Evolutionary conservation across 805 yeast species (phyloP), one percentile per base, ranked within the genome.

Genomic region (Debaryomyces prosopidis): DNA sequence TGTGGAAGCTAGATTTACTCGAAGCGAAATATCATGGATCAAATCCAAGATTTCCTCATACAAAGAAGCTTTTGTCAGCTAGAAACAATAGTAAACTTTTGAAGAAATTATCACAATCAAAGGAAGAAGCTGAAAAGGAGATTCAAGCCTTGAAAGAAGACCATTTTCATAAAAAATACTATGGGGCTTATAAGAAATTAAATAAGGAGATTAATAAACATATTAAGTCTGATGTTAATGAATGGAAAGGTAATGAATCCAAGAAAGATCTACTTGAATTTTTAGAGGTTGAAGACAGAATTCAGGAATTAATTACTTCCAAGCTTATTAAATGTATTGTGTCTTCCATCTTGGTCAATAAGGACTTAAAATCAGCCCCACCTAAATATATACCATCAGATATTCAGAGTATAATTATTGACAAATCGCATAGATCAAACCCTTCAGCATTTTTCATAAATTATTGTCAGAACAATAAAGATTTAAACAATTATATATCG

Each of bases 1-100:
- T 47, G 44, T 80, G 84, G 80, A 76, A 75, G 52, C 62, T 83
- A 37, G 88, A 83, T 54, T 59, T 81, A 19, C 62, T 83, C 31
- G 86, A 83, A 52, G 68, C 71, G 32, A 75, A 76, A 54, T 80
- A 68, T 62, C 57, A 71, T 26, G 57, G 66, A 5, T 53, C 66
- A 19, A 55, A 63, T 15, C 77, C 84, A 1, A 65, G 87, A 46
- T 80, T 69, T 55, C 66, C 73, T 1, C 70, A 72, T 39, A 81
- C 86, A 2, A 75, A 67, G 50, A 70, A 65, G 51, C 62, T 79
- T 40, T 59, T 76, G 33, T 59, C 61, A 31, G 77, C 85, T 1
- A 75, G 75, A 52, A 66, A 68, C 45, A 72, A 67, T 41, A 62
- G 64, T 26, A 74, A 75, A 48, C 58, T 73, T 40, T 51, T 75